Evolutionary conservation across 371 early-diverging fungal species (phyloP), one percentile per base, ranked within the genome.

Genomic region (Mortierella sp.): DNA sequence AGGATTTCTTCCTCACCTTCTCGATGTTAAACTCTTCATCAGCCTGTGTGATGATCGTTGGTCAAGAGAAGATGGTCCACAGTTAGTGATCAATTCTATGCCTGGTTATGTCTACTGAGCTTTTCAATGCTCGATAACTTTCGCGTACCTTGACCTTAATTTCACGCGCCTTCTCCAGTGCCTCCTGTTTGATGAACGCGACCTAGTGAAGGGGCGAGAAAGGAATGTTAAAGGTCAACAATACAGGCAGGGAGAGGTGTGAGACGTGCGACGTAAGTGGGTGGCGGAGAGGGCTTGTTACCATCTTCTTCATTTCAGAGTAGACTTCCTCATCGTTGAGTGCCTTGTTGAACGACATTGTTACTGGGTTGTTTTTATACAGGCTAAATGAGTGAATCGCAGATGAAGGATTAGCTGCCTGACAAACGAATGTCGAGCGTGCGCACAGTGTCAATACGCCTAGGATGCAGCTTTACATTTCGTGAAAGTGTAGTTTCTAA

Each of bases 21-120:
- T 98, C 98, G 84, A 98, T 98, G 83, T 97, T 97, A 90, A 97
- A 97, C 76, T 98, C 99, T 79, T 98, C 99, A 83, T 96, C 95
- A 50, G 98, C 99, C 90, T 90, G 75, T 24, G 7, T n/a, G 21
- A n/a, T 21, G 41, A 48, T 30, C 15, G 5, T 34, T 31, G n/a
- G 43, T 41, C 37, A 26, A 60, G 19, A n/a, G 46, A 37, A 14
- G 31, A 11, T 39, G 31, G 19, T 17, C n/a, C n/a, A 27, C 5
- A 3, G 27, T 15, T 11, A 24, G 11, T 1, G 17, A 19, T 11
- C 41, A 6, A 55, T 5, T 42, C 55, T 24, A 1, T n/a, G 17
- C 3, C 19, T 57, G 32, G 9, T 15, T 37, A 43, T 23, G 12
- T 26, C 2, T 24, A 7, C 6, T 30, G 14, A 15, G 17, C 53